Evolutionary conservation across 2,329 filamentous ascomycete genomes (phyloP), one percentile per base, ranked within the genome.

Genomic region (Cytospora chrysosperma): DNA sequence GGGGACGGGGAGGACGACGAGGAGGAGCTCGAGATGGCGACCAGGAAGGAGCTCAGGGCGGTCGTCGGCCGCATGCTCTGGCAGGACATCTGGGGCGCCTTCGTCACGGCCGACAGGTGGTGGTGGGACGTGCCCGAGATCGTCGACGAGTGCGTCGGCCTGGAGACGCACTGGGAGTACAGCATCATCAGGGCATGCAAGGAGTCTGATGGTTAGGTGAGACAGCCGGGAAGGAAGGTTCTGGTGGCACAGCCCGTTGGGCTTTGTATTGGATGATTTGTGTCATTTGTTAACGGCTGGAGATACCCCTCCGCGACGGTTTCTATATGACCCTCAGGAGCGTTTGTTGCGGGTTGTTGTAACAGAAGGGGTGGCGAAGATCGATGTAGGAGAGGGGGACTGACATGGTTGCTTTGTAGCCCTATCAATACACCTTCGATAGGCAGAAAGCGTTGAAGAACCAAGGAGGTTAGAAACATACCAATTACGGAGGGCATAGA

Each of bases 121-220:
- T 88, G 86, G 86, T 88, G 85, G 85, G 83, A 88, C 50, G 81
- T 87, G 34, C 72, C 76, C 15, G 77, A 73, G 1, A 84, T 83
- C 62, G 73, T 85, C 2, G 76, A 81, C 49, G 85, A 88, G 71
- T 88, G 85, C 65, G 70, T 79, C 19, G 73, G 79, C 61, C 70
- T 82, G 65, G 79, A 79, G 5, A 88, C 85, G 0, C 77, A 78
- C 61, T 88, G 85, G 84, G 82, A 87, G 67, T 87, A 85, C 69
- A 79, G 79, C 58, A 73, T 84, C 24, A 82, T 88, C 63, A 78
- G 85, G 61, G 84, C 81, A 1, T 77, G 85, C 30, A 87, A 84
- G 69, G 77, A 77, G 60, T 10, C n/a, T 47, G 43, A 47, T 9
- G 43, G 21, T 24, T 47, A 47, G 43, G n/a, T n/a, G n/a, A 8